Evolutionary conservation across 148 eudicot genomes (phyloP).

Genomic region (Drosera capensis): DNA sequence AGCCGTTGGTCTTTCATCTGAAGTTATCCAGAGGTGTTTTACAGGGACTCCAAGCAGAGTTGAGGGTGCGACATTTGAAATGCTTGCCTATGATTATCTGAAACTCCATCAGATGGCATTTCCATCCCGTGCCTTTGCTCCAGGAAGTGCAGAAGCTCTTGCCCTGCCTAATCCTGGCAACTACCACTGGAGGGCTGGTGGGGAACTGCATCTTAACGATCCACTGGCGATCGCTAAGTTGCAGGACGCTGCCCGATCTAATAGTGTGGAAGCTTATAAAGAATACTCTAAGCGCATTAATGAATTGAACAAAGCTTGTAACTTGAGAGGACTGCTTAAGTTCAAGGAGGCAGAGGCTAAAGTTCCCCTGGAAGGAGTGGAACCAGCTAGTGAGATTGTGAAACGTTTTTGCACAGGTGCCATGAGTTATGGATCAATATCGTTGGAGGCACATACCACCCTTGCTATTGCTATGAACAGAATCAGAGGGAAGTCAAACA

Average conservation of each 20-base stretch:
- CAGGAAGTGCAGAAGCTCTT: conserved; percentile 88
- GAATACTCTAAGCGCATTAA: conserved; percentile 78
- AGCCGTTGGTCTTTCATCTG: conserved; percentile 95
- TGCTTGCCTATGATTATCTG: conserved; percentile 60
- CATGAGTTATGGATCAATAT: conserved; percentile 98
- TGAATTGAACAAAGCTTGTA: conserved; percentile 74
- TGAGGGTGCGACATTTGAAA: conserved; percentile 95
- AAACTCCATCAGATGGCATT: conserved; percentile 76
- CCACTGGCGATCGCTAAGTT: conserved; percentile 93
- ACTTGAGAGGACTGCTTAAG: conserved; percentile 82
- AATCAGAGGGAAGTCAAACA: conserved; percentile 91
- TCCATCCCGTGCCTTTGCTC: conserved; percentile 50
- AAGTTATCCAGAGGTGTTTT: conserved; percentile 86
- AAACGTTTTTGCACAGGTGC: conserved; percentile 97
- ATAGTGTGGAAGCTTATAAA: conserved; percentile 86
- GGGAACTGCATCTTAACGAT: conserved; percentile 87
- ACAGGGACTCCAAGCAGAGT: conserved; percentile 91
- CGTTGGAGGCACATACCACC: conserved; percentile 89
- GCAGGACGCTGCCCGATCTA: conserved; percentile 85
- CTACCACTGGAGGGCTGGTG: conserved; percentile 97
- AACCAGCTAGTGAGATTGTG: conserved; percentile 91
- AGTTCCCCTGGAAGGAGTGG: conserved; percentile 84
- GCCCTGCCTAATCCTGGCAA: conserved; percentile 95
- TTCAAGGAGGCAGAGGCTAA: conserved; percentile 43
- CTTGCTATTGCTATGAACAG: conserved; percentile 93